Evolutionary conservation across 768 basidiomycete genomes (phyloP).

Genomic region (Mycena chlorophos): DNA sequence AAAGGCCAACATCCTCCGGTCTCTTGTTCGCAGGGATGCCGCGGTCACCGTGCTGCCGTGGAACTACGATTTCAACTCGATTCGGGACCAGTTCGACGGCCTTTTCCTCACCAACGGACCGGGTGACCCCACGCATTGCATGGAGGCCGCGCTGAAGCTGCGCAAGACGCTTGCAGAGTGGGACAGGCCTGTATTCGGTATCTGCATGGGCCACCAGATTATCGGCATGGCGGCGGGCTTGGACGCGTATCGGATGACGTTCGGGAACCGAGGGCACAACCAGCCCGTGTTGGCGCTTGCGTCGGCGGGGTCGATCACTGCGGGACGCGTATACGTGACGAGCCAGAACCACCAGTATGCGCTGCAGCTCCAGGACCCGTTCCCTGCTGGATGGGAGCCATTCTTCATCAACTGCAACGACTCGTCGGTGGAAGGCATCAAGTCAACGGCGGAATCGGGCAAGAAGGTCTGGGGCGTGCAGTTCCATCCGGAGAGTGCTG

Average conservation of each 20-base stretch:
- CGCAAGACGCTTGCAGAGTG: constrained; percentile 84
- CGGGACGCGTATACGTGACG: constrained; percentile 96
- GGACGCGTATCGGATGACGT: constrained; percentile 97
- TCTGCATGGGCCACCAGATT: constrained; percentile 99
- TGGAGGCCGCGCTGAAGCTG: constrained; percentile 79
- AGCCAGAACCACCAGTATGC: constrained; percentile 99
- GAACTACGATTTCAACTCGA: constrained; percentile 93
- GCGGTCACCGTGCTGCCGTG: constrained; percentile 95
- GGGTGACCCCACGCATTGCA: constrained; percentile 88
- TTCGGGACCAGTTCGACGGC: constrained; percentile 90
- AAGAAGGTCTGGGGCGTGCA: constrained; percentile 97
- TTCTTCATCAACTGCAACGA: constrained; percentile 99
- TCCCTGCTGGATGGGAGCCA: constrained; percentile 96
- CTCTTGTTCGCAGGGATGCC: constrained; percentile 87
- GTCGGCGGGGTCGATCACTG: constrained; percentile 89
- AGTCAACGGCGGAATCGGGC: constrained; percentile 85
- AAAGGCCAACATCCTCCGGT: constrained; percentile 95
- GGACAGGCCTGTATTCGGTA: constrained; percentile 93
- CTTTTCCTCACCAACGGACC: constrained; percentile 97
- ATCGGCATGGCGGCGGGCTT: constrained; percentile 97
- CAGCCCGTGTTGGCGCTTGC: constrained; percentile 96
- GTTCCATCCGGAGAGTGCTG: constrained; percentile 98
- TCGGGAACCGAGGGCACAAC: constrained; percentile 99
- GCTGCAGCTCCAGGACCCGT: constrained; percentile 88
- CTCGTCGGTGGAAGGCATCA: constrained; percentile 98